A percentile compares a stretch with the other conserved stretches of the same genome.
phyloP scores from a whole-genome alignment of 805 yeast species.

The Pichia eremophila region DNA sequence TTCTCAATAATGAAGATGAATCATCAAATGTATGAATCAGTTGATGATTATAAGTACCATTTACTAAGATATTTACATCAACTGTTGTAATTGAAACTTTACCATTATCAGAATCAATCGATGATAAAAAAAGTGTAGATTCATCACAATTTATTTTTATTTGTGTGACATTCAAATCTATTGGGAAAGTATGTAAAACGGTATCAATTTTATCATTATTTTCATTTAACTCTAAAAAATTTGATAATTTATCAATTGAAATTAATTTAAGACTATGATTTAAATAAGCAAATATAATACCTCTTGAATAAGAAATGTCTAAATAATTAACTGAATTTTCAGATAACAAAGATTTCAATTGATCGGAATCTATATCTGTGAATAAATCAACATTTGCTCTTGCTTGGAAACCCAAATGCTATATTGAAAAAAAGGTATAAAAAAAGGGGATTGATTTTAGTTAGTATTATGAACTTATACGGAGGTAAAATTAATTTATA shows the following conservation, averaged over 20 bases:
- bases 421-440: not conserved
- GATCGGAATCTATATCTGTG: not conserved
- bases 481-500: too few relatives aligned
- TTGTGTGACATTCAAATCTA: slow-evolving; percentile 10
- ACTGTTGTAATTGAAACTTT: not conserved
- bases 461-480: too few relatives aligned
- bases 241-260: slow-evolving; percentile 12
- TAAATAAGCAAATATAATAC: slow-evolving; percentile 15
- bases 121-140: slow-evolving; percentile 10
- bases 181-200: not conserved
- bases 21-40: not conserved
- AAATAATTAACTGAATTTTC: slow-evolving; percentile 11
- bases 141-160: slow-evolving; percentile 17
- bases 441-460: not conserved
- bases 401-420: slow-evolving; percentile 25
- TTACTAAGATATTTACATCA: slow-evolving; percentile 2
- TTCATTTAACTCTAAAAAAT: slow-evolving; percentile 10
- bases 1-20: not conserved
- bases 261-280: slow-evolving; percentile 13
- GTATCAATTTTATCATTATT: slow-evolving; percentile 4
- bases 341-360: not conserved
- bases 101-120: slow-evolving; percentile 4
- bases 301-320: slow-evolving; percentile 14
- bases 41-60: slow-evolving; percentile 3
- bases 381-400: slow-evolving; percentile 20